phyloP scores from a whole-genome alignment of 2,329 filamentous ascomycete genomes.

The Lecanicillium sp. region DNA sequence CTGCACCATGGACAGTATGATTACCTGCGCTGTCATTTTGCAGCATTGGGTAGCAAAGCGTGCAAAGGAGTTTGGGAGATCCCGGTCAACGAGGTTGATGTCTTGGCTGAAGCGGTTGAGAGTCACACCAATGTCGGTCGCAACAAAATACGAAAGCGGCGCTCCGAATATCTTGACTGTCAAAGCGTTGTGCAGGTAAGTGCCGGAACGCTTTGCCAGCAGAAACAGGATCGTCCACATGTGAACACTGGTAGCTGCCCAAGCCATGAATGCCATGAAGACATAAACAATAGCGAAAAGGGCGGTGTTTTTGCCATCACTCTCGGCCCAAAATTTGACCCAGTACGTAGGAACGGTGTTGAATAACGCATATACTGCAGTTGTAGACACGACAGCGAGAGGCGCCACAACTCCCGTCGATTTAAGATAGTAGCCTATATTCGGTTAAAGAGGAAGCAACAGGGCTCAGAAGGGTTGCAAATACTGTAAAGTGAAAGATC shows the following conservation, averaged over 20 bases:
- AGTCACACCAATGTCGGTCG: slow-evolving; percentile 32
- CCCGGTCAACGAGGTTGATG: slow-evolving; percentile 33
- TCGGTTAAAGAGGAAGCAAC: background rate
- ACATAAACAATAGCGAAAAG: slow-evolving; percentile 34
- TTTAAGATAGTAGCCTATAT: slow-evolving; percentile 27
- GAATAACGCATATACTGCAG: slow-evolving; percentile 27
- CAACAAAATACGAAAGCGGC: slow-evolving; percentile 33
- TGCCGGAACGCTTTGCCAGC: slow-evolving; percentile 33
- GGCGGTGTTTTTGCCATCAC: slow-evolving; percentile 14
- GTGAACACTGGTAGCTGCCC: slow-evolving; percentile 23
- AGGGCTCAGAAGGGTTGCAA: background rate
- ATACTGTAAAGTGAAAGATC: slow-evolving; percentile 33
- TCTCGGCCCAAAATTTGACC: slow-evolving; percentile 35
- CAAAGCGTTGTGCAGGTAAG: slow-evolving; percentile 18
- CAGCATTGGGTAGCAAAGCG: slow-evolving; percentile 27
- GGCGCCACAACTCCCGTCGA: slow-evolving; percentile 24
- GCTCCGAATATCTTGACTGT: slow-evolving; percentile 20
- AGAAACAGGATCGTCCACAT: slow-evolving; percentile 25
- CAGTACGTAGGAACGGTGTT: slow-evolving; percentile 33
- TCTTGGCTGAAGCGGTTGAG: slow-evolving; percentile 39
- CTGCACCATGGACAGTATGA: slow-evolving; percentile 38
- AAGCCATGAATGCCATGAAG: slow-evolving; percentile 29
- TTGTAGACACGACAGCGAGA: slow-evolving; percentile 21
- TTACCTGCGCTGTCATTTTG: slow-evolving; percentile 35
- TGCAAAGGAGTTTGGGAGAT: slow-evolving; percentile 29